Evolutionary conservation across 176 grass and related monocot species (phyloP).

Genomic region (Zoysia pacifica): DNA sequence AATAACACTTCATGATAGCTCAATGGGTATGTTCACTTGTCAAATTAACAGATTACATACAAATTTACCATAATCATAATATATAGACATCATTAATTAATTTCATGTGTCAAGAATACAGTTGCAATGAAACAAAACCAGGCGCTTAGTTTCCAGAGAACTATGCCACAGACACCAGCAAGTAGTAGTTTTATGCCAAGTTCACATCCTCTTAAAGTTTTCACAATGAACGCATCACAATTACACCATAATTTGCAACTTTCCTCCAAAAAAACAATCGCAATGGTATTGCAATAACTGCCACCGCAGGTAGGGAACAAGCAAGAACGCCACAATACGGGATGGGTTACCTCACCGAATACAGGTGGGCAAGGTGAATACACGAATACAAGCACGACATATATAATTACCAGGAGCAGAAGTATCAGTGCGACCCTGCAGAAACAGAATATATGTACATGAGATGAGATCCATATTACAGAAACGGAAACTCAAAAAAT

Average conservation of each 20-base stretch:
- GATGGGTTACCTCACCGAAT: slow-evolving; percentile 45
- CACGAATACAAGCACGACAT: slow-evolving; percentile 78
- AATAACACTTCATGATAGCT: background rate
- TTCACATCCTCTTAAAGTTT: slow-evolving; percentile 20
- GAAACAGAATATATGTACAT: slow-evolving; percentile 17
- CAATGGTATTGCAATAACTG: slow-evolving; percentile 19
- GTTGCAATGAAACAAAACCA: background rate
- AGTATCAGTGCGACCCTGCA: slow-evolving; percentile 77
- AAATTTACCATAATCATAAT: background rate
- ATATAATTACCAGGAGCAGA: slow-evolving; percentile 78
- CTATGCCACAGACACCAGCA: background rate
- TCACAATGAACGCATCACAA: slow-evolving; percentile 30
- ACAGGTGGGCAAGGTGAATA: slow-evolving; percentile 83
- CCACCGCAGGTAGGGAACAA: slow-evolving; percentile 25
- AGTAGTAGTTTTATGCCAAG: background rate
- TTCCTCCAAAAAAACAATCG: slow-evolving; percentile 28
- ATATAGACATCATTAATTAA: background rate
- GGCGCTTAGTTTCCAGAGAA: background rate
- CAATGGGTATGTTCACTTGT: background rate
- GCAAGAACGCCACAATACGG: background rate
- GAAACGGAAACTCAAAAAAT: background rate
- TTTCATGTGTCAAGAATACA: slow-evolving; percentile 20
- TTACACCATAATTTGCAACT: slow-evolving; percentile 38
- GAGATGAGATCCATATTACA: background rate
- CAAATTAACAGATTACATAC: slow-evolving; percentile 12